Percentiles rank a stretch among this genome's conserved stretches.
Conservation (phyloP, 192 early-diverging fungal genomes). For the Dimargaris cristalligena region DNA sequence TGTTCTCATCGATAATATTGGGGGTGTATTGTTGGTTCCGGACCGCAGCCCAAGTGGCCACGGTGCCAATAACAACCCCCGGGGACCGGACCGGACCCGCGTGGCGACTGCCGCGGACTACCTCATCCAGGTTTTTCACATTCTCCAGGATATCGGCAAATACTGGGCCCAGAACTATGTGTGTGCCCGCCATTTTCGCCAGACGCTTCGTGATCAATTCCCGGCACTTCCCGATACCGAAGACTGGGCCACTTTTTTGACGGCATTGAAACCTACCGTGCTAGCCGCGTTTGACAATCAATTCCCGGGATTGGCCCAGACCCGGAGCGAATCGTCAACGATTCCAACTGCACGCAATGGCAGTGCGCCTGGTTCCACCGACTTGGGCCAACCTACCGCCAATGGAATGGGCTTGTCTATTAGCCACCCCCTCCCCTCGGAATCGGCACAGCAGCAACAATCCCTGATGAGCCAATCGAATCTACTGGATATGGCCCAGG, state of each 20-base stretch:
- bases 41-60: neutral
- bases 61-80: neutral
- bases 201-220: neutral
- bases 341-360: no score
- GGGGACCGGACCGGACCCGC: neutral
- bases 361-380: no score
- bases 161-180: neutral
- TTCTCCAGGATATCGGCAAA: neutral
- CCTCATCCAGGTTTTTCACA: neutral
- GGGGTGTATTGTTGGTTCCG: neutral
- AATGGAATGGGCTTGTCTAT: neutral
- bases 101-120: neutral
- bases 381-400: neutral
- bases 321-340: neutral
- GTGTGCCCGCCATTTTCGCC: neutral
- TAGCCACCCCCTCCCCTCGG: neutral
- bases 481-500: neutral
- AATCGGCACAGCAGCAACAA: neutral
- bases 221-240: neutral
- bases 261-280: neutral
- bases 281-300: neutral
- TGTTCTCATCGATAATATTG: conserved; percentile 2
- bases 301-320: neutral
- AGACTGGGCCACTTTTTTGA: neutral
- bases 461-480: neutral